Conservation (phyloP, 1,284 basidiomycete genomes). For the Boletus calvinii region DNA sequence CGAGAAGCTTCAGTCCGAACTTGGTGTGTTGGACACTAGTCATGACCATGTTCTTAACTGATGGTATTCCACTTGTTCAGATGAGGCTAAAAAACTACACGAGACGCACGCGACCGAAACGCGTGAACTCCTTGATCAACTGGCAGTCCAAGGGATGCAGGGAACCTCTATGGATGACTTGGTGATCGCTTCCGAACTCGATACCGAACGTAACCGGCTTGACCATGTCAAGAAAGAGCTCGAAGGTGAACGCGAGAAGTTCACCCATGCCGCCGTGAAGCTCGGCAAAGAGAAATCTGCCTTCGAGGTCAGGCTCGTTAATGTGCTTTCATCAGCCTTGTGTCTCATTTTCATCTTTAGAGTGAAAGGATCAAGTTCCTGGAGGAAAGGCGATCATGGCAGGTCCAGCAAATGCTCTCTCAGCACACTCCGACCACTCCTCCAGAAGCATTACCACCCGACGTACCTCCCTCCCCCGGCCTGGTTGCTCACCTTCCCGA, state of each 20-base stretch:
- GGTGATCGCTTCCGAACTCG: constrained; percentile 49
- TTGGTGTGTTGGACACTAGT: constrained; percentile 44
- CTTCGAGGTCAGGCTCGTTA: constrained; percentile 54
- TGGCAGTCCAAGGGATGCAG: constrained; percentile 42
- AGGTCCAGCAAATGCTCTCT: constrained; percentile 60
- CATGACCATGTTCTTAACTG: not conserved
- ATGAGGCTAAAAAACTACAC: constrained; percentile 49
- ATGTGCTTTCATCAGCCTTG: constrained; percentile 1
- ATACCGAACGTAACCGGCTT: constrained; percentile 53
- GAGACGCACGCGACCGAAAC: constrained; percentile 43
- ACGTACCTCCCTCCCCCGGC: constrained; percentile 15
- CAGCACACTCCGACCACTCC: constrained; percentile 52
- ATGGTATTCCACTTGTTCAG: constrained; percentile 33
- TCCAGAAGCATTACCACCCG: constrained; percentile 8
- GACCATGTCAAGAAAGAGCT: constrained; percentile 54
- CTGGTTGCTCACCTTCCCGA: constrained; percentile 24
- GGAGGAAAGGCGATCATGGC: constrained; percentile 68
- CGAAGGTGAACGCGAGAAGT: constrained; percentile 64
- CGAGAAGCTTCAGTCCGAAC: constrained; percentile 49
- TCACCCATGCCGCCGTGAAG: constrained; percentile 61
- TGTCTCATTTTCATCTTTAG: constrained; percentile 35
- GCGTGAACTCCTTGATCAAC: constrained; percentile 52
- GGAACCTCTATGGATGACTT: constrained; percentile 44
- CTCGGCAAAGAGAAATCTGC: constrained; percentile 64
- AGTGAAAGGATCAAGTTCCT: constrained; percentile 59